These are phyloP conservation scores for Gymnopilus junonius DNA, from an alignment of 768 basidiomycete species.

Conservation along the genomic window DNA sequence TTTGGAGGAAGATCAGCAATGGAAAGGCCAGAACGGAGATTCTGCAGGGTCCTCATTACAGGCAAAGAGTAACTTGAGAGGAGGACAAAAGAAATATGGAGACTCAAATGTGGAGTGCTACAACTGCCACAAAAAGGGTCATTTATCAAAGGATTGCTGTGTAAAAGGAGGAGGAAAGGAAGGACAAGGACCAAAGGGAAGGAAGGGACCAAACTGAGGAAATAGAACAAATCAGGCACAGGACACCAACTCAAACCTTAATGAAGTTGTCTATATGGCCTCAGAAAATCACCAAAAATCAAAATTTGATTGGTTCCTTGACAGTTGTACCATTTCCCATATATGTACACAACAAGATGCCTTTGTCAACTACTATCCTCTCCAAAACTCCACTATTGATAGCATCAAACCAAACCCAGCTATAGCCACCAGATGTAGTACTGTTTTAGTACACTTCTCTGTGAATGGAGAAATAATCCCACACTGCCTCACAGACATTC, in stretches of 20 bases:
- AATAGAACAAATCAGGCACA: constrained; percentile 13
- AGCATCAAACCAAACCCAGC: constrained; percentile 21
- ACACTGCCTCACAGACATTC: constrained; percentile 20
- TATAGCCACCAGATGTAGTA: constrained; percentile 15
- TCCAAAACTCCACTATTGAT: constrained; percentile 14
- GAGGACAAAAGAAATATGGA: neutral
- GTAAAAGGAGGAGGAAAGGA: constrained; percentile 40
- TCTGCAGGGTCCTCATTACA: neutral
- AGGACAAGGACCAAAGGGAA: constrained; percentile 31
- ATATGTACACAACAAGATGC: constrained; percentile 23
- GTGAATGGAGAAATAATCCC: constrained; percentile 18
- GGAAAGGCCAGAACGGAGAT: neutral
- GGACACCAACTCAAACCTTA: neutral
- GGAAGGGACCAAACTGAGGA: constrained; percentile 16
- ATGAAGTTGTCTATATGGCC: neutral
- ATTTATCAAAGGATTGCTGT: constrained; percentile 37
- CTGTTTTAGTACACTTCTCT: constrained; percentile 22
- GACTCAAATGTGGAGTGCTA: constrained; percentile 24
- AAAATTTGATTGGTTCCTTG: constrained; percentile 26
- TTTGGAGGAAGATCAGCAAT: constrained; percentile 22
- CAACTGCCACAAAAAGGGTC: constrained; percentile 38
- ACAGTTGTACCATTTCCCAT: constrained; percentile 30
- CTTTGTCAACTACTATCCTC: constrained; percentile 22
- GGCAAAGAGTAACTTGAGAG: neutral
- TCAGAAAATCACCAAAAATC: constrained; percentile 1